Percentiles rank a stretch among this genome's conserved stretches.
Conservation (phyloP, 2,329 filamentous ascomycete species). For the Dothideomycetes sp. region DNA sequence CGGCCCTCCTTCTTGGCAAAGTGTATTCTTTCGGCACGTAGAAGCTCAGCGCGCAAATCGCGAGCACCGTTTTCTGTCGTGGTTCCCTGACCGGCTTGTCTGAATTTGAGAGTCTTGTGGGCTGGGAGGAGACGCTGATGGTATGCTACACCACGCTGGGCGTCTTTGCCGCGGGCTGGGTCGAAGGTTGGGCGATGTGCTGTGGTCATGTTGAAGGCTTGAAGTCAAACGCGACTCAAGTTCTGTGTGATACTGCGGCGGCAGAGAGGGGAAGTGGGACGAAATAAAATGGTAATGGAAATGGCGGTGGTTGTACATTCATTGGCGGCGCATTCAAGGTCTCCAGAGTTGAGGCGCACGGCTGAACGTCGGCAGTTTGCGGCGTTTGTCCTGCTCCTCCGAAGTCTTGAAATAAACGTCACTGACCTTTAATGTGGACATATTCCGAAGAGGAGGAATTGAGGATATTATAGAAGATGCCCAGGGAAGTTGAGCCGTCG, state of each 20-base stretch:
- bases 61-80: slow-evolving; percentile 58
- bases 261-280: no score
- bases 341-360: no score
- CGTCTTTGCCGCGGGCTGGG: slow-evolving; percentile 89
- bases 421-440: neutral
- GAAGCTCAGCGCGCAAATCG: slow-evolving; percentile 80
- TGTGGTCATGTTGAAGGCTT: slow-evolving; percentile 31
- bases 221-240: neutral
- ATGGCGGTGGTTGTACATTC: no score
- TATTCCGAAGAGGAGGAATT: neutral
- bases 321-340: no score
- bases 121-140: slow-evolving; percentile 92
- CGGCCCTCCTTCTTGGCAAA: slow-evolving; percentile 73
- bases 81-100: slow-evolving; percentile 82
- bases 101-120: slow-evolving; percentile 83
- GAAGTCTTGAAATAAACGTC: neutral
- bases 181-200: slow-evolving; percentile 89
- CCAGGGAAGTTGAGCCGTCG: slow-evolving; percentile 83
- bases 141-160: slow-evolving; percentile 83
- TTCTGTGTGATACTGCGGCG: neutral
- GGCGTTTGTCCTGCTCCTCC: neutral
- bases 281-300: no score
- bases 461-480: slow-evolving; percentile 57
- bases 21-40: slow-evolving; percentile 79
- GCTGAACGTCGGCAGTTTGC: neutral